Percentiles rank a stretch among this genome's conserved stretches.
Evolutionary conservation across 371 early-diverging fungal genomes (phyloP).

Genomic region (Rhizopus arrhizus): DNA sequence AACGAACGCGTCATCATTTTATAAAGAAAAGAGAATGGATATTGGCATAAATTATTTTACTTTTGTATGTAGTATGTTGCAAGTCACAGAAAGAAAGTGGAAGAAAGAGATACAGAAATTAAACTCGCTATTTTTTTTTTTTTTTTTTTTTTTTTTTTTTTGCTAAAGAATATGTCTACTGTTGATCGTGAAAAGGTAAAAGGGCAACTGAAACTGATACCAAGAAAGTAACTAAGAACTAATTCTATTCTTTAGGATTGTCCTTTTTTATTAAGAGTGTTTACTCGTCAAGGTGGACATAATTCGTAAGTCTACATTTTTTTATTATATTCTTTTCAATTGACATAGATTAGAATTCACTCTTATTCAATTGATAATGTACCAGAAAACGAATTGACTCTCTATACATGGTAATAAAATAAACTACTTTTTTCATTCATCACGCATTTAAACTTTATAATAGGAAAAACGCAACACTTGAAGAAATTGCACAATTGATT

Average conservation of each 20-base stretch:
- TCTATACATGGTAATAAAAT: conserved; percentile 63
- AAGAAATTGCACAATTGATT: conserved; percentile 65
- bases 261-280: conserved; percentile 65
- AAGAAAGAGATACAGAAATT: no score
- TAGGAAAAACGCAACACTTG: conserved; percentile 71
- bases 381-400: conserved; percentile 56
- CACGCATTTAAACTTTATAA: neutral
- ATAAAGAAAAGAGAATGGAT: no score
- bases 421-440: no score
- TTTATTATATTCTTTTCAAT: neutral
- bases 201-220: no score
- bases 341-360: conserved; percentile 23
- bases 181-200: conserved; percentile 5
- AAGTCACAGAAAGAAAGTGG: no score
- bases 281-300: conserved; percentile 47
- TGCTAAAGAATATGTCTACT: neutral
- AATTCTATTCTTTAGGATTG: conserved; percentile 44
- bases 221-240: no score
- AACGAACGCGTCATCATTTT: no score
- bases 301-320: conserved; percentile 38
- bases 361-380: conserved; percentile 44
- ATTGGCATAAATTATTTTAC: no score
- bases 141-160: neutral
- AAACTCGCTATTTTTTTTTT: neutral
- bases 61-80: no score